A percentile compares a stretch with the other conserved stretches of the same genome.
phyloP scores from a whole-genome alignment of 2,329 filamentous ascomycete species.

The Penicillium sp. region DNA sequence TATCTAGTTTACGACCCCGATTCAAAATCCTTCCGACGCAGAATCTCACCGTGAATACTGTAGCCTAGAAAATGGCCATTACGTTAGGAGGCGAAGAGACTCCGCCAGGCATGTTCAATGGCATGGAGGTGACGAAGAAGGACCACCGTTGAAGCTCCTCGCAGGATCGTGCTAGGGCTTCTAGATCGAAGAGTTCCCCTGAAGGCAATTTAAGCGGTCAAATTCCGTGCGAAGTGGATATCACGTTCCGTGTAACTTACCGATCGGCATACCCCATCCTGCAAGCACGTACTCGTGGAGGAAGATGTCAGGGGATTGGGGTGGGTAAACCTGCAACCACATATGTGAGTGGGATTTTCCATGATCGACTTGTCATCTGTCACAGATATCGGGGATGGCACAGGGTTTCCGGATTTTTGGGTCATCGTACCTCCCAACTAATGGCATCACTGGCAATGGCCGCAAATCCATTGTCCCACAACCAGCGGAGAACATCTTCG shows the following conservation, averaged over 20 bases:
- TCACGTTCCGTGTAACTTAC: slow-evolving; percentile 27
- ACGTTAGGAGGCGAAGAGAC: slow-evolving; percentile 46
- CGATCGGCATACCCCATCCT: slow-evolving; percentile 50
- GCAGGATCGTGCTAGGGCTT: slow-evolving; percentile 38
- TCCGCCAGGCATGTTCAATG: slow-evolving; percentile 49
- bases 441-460: slow-evolving; percentile 57
- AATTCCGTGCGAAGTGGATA: background rate
- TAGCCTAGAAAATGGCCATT: slow-evolving; percentile 42
- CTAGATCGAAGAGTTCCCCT: slow-evolving; percentile 47
- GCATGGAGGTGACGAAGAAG: slow-evolving; percentile 50
- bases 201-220: slow-evolving; percentile 13
- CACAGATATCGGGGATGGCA: background rate
- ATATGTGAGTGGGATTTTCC: slow-evolving; percentile 1
- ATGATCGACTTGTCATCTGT: background rate
- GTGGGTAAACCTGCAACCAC: slow-evolving; percentile 38
- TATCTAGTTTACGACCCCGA: background rate
- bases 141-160: slow-evolving; percentile 41
- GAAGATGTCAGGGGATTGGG: slow-evolving; percentile 36
- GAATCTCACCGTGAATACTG: background rate
- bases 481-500: slow-evolving; percentile 51
- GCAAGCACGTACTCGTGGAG: slow-evolving; percentile 49
- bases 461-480: slow-evolving; percentile 56
- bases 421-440: slow-evolving; percentile 47
- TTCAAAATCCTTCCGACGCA: background rate
- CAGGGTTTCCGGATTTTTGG: background rate